Percentiles rank a stretch among this genome's conserved stretches.
Evolutionary conservation across 2,329 filamentous ascomycete species (phyloP).

Genomic region (Diaporthe australafricana): DNA sequence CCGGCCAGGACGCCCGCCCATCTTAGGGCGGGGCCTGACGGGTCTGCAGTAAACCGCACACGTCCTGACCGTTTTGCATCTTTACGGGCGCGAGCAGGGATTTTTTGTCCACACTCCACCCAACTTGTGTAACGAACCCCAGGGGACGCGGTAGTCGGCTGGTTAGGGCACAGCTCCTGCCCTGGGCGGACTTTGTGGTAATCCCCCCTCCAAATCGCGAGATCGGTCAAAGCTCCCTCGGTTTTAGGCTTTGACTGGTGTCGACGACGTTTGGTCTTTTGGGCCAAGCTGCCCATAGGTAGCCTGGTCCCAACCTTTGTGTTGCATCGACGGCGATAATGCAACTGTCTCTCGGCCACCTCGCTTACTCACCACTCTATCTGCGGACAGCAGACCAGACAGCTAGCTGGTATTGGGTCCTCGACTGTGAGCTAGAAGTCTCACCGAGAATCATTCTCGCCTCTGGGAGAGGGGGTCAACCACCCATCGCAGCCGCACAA

Average conservation of each 20-base stretch:
- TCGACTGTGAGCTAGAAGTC: background rate
- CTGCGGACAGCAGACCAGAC: background rate
- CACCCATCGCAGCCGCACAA: background rate
- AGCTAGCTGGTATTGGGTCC: slow-evolving; percentile 3
- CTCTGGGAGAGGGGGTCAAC: background rate
- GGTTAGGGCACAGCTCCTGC: background rate
- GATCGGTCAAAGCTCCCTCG: slow-evolving; percentile 1
- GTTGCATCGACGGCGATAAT: background rate
- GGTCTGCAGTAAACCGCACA: slow-evolving; percentile 4
- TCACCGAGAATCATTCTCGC: background rate
- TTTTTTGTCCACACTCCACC: slow-evolving; percentile 20
- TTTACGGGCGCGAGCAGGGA: slow-evolving; percentile 9
- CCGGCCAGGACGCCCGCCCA: background rate
- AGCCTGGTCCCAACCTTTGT: background rate
- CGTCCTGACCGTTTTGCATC: slow-evolving; percentile 3
- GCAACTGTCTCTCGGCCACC: slow-evolving; percentile 13
- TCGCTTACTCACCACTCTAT: slow-evolving; percentile 33
- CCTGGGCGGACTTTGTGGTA: background rate
- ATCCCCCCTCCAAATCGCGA: slow-evolving; percentile 1
- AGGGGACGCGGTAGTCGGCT: slow-evolving; percentile 15
- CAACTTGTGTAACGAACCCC: slow-evolving; percentile 7
- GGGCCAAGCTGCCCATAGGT: background rate
- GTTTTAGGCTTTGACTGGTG: background rate
- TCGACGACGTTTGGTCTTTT: background rate
- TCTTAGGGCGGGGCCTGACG: background rate